Evolutionary conservation across 1,284 basidiomycete species (phyloP), one percentile per base, ranked within the genome.

Genomic region (Xanthoconium separans): DNA sequence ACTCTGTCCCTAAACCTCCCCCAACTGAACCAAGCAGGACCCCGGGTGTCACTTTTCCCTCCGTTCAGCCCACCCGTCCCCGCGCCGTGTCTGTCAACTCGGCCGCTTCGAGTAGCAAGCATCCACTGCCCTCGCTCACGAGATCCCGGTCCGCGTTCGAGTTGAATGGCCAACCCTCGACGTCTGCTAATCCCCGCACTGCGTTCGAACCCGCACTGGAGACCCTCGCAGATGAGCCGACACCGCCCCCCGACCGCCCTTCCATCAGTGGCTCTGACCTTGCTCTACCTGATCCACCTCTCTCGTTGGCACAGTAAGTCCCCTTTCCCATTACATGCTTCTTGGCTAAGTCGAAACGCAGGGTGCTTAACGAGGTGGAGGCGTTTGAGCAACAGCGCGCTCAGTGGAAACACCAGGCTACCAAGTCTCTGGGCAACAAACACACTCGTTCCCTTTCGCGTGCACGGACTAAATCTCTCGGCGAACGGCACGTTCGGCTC

Each of bases 361-460:
- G 88, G 61, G 87, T 89, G 22, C 70, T 91, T 8, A 79, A 80
- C 57, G 84, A 88, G 57, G 80, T 82, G 13, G 73, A 80, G 52
- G 72, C 74, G 49, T 75, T 90, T 13, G 77, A 83, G 22, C 73
- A 74, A 52, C 81, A 90, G 57, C 82, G 89, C 22, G 76, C 78
- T 48, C 71, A 75, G 55, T 91, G 88, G 88, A 81, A 84, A 61
- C 63, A 69, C 7, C 77, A 85, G 58, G 88, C 89, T 1, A 72
- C 74, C 0, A 73, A 71, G 33, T 88, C 87, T 1, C 79, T 89
- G 57, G 81, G 82, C 49, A 88, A 89, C 65, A 82, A 79, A 59
- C 77, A 76, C 11, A 77, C 81, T 8, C 79, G 87, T 31, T 81
- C 75, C 27, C 61, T 87, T 22, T 87, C 85, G 11, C 80, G 85